A percentile compares a stretch with the other conserved stretches of the same genome.
Evolutionary conservation across 305 asterid genomes (phyloP).

Genomic region (Fraxinus velutina): DNA sequence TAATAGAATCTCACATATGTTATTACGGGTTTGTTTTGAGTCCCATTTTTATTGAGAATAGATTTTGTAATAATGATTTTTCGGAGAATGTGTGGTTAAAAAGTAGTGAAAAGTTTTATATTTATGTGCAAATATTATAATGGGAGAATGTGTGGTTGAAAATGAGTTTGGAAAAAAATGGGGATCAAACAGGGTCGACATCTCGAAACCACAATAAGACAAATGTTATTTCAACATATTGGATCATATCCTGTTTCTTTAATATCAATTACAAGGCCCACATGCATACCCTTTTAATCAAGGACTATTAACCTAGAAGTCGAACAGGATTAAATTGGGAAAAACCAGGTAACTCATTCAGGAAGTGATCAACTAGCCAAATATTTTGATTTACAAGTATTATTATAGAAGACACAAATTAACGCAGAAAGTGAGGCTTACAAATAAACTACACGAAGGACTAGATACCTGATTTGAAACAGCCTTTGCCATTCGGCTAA

Average conservation of each 20-base stretch:
- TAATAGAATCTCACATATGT: background rate
- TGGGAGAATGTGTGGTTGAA: too few species aligned
- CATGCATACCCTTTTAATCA: background rate
- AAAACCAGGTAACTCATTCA: background rate
- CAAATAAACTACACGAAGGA: background rate
- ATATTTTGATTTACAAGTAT: background rate
- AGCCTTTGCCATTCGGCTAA: conserved; percentile 67
- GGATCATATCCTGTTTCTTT: background rate
- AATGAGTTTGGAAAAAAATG: too few species aligned
- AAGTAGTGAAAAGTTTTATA: too few species aligned
- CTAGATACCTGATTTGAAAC: conserved; percentile 48
- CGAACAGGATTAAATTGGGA: background rate
- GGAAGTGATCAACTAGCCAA: background rate
- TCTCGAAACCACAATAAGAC: background rate
- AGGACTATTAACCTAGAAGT: background rate
- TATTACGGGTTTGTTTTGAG: background rate
- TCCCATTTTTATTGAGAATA: too few species aligned
- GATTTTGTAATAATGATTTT: too few species aligned
- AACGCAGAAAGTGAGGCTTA: background rate
- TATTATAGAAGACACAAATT: background rate
- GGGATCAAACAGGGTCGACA: background rate
- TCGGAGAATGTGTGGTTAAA: too few species aligned
- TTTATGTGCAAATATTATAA: too few species aligned
- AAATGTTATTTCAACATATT: background rate
- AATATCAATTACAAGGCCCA: background rate